Percentiles rank a stretch among this genome's conserved stretches.
These are phyloP conservation scores for Paramecium primaurelia DNA, from an alignment of 73 alveolate genomes.

Conservation along the genomic window DNA sequence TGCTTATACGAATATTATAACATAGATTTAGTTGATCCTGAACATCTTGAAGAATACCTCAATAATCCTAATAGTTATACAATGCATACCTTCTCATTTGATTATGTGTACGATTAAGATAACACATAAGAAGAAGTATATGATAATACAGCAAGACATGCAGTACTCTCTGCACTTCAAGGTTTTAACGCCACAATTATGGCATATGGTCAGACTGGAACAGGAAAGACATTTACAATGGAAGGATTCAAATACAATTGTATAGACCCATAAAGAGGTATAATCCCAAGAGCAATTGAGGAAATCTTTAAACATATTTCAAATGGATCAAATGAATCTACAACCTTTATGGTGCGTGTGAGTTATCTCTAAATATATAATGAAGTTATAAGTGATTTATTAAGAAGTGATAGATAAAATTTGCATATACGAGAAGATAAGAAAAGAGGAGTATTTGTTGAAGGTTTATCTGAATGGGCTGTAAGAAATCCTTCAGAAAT, in stretches of 20 bases:
- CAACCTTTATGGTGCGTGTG: slow-evolving; percentile 95
- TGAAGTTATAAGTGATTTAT: slow-evolving; percentile 95
- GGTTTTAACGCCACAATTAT: slow-evolving; percentile 97
- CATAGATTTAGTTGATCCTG: slow-evolving; percentile 61
- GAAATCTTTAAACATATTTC: slow-evolving; percentile 92
- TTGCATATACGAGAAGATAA: slow-evolving; percentile 93
- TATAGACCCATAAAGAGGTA: slow-evolving; percentile 95
- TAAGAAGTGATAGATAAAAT: slow-evolving; percentile 91
- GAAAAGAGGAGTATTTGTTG: slow-evolving; percentile 98
- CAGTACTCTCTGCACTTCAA: slow-evolving; percentile 84
- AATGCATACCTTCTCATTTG: slow-evolving; percentile 93
- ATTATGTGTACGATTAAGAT: slow-evolving; percentile 89
- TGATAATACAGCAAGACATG: slow-evolving; percentile 92
- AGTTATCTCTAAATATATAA: slow-evolving; percentile 95
- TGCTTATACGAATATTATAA: slow-evolving; percentile 57
- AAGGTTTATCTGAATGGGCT: slow-evolving; percentile 98
- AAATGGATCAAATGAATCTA: slow-evolving; percentile 75
- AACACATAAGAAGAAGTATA: slow-evolving; percentile 94
- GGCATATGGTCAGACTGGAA: slow-evolving; percentile 99
- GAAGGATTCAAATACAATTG: slow-evolving; percentile 95
- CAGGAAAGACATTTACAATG: slow-evolving; percentile 99
- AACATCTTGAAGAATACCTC: slow-evolving; percentile 52
- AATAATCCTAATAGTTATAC: slow-evolving; percentile 66
- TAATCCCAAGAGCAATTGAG: slow-evolving; percentile 96
- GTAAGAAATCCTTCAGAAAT: slow-evolving; percentile 95